Base-by-base conservation (phyloP, 768 basidiomycete species). In the Psilocybe sp. region DNA sequence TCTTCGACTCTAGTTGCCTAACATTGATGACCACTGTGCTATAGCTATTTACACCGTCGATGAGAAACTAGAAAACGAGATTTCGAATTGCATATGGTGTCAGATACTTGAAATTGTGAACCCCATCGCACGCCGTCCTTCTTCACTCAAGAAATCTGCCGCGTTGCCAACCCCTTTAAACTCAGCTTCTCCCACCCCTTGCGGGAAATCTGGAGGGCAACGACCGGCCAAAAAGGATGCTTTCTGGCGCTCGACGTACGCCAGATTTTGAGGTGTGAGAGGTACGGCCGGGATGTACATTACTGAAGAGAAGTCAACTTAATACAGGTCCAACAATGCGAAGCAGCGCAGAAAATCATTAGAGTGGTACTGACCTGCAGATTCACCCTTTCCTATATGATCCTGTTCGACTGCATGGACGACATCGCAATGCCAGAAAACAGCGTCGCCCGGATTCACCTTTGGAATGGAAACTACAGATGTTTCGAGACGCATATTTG, bases 261-360 rank as follows among this genome's bases (percentile, higher is more conserved):
- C 71, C 35, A 70, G 70, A 62, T 89, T 88, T 55, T 71, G 69
- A 1, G 79, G 77, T 2, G 85, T 89, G 47, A 78, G 68, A 0
- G 87, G 87, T 9, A 85, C 80, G 5, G 88, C 81, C 1, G 84
- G 82, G 44, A 90, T 90, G 54, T 91, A 91, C 81, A 90, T 86
- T 40, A 89, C 87, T 79, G 56, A 32, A 43, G 43, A 33, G 9
- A n/a, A 49, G 18, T 58, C 32, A 61, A 47, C 39, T 38, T 33
- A 44, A 11, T 34, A 7, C 12, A 14, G 14, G 18, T 11, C 1
- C 19, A 4, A 16, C 41, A 13, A 14, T 41, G 11, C 10, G 4
- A 47, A 23, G 35, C 14, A 34, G 33, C 36, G 3, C 14, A 16
- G 9, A 13, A 16, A 18, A 35, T 19, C n/a, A 15, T 16, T 8